Evolutionary conservation across 2,329 filamentous ascomycete genomes (phyloP), one percentile per base, ranked within the genome.

Genomic region (Cephalotrichum gorgonifer): DNA sequence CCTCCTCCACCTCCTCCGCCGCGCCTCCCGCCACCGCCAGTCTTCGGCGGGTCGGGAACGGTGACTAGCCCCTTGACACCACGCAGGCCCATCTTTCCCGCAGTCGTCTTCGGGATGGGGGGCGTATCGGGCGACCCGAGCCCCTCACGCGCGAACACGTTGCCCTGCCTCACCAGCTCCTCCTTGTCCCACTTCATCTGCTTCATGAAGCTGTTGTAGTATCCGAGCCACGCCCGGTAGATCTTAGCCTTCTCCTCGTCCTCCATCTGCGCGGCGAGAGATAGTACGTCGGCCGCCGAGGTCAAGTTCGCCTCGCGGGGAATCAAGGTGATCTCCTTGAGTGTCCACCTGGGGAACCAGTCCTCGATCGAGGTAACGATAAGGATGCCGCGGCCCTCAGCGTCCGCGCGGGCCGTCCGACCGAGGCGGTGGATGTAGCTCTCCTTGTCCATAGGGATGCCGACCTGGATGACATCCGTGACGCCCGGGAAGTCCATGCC

Each of bases 401-500:
- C 81, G 44, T 76, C 75, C n/a, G 79, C 79, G 49, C 82, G 79
- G 5, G 75, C 81, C 2, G 82, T 85, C 43, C 81, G 79, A 48
- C 82, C 81, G 12, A 85, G 70, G 39, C 81, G 79, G 60, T 85
- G 82, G 51, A 85, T 77, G 64, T 85, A 85, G 44, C 77, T 75
- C 59, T 84, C 78, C 53, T 75, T 74, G 55, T 76, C 74, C 4
- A 69, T 64, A 9, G 81, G 78, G 4, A 80, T 61, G 48, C 81
- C 79, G 17, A 80, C 65, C 60, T 85, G 81, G 56, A 85, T 74
- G 48, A 85, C 79, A 53, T 81, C 78, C 15, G 78, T 82, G 33
- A 85, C 80, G n/a, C 75, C 72, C 1, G 82, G 82, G 60, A 85
- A 85, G 57, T 86, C 83, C 79, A 87, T 85, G 55, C 83, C 83